Evolutionary conservation across 148 eudicot species (phyloP).

Genomic region (Vaccinium macrocarpon): DNA sequence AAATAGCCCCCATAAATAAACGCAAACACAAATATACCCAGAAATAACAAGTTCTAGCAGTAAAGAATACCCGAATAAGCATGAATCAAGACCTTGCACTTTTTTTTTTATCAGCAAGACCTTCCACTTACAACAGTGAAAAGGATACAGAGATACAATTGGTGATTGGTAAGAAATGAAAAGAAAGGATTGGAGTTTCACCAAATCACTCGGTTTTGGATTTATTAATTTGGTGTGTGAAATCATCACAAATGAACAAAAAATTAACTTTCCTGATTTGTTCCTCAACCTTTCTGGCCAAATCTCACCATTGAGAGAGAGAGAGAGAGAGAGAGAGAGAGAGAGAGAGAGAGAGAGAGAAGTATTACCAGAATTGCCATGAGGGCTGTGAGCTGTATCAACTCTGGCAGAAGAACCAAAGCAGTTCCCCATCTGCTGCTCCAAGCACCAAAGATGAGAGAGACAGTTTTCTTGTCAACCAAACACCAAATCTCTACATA

Average conservation of each 20-base stretch:
- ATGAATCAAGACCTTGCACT: neutral
- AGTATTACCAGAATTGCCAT: slow-evolving; percentile 47
- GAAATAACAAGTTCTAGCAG: neutral
- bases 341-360: neutral
- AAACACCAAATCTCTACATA: neutral
- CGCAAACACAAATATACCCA: neutral
- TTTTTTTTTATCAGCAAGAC: neutral
- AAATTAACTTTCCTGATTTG: neutral
- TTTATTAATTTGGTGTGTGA: neutral
- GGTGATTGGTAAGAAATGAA: neutral
- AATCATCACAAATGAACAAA: neutral
- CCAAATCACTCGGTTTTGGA: neutral
- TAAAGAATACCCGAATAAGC: neutral
- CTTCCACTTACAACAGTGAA: neutral
- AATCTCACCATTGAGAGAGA: neutral
- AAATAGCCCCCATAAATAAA: neutral
- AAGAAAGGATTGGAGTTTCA: neutral
- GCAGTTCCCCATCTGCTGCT: slow-evolving; percentile 68
- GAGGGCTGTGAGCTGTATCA: slow-evolving; percentile 50
- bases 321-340: neutral
- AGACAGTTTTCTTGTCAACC: neutral
- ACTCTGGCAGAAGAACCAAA: slow-evolving; percentile 71
- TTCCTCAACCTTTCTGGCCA: neutral
- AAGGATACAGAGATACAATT: neutral
- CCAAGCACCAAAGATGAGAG: slow-evolving; percentile 7